Conservation (phyloP, 2,329 filamentous ascomycete species). For the Diaporthe longicolla region DNA sequence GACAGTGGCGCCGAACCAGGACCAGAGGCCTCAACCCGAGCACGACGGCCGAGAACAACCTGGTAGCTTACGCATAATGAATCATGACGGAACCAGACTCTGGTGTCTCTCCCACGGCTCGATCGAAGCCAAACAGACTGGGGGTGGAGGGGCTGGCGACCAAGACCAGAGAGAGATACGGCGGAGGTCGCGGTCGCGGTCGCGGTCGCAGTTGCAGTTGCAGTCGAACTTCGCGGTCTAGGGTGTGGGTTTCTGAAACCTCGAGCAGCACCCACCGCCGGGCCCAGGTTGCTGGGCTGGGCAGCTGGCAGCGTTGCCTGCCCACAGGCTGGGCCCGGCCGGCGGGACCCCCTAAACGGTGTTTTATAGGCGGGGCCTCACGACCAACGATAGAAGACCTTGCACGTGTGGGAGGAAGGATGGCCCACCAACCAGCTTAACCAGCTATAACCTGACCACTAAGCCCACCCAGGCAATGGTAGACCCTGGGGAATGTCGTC, state of each 20-base stretch:
- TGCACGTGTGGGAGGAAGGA: slow-evolving; percentile 29
- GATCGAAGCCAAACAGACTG: background rate
- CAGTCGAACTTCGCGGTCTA: background rate
- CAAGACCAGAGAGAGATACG: background rate
- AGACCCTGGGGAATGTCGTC: slow-evolving; percentile 19
- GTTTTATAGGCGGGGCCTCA: slow-evolving; percentile 7
- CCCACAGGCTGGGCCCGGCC: background rate
- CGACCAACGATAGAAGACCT: slow-evolving; percentile 8
- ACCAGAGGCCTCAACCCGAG: slow-evolving; percentile 14
- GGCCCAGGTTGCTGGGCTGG: background rate
- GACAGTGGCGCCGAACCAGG: slow-evolving; percentile 23
- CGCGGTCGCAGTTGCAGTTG: background rate
- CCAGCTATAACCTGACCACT: slow-evolving; percentile 34
- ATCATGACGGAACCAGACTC: slow-evolving; percentile 29
- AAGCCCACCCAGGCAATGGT: slow-evolving; percentile 25
- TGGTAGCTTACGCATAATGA: slow-evolving; percentile 26
- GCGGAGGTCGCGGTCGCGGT: background rate
- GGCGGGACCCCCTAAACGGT: background rate
- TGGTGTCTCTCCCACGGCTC: slow-evolving; percentile 20
- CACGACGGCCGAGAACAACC: slow-evolving; percentile 12
- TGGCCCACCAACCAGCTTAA: slow-evolving; percentile 27
- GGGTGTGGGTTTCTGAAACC: slow-evolving; percentile 23
- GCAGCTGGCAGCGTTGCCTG: slow-evolving; percentile 14
- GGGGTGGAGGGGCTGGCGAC: background rate
- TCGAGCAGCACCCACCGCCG: slow-evolving; percentile 13